Evolutionary conservation across 2,329 filamentous ascomycete species (phyloP), one percentile per base, ranked within the genome.

Genomic region (Penicillium psychrosexuale): DNA sequence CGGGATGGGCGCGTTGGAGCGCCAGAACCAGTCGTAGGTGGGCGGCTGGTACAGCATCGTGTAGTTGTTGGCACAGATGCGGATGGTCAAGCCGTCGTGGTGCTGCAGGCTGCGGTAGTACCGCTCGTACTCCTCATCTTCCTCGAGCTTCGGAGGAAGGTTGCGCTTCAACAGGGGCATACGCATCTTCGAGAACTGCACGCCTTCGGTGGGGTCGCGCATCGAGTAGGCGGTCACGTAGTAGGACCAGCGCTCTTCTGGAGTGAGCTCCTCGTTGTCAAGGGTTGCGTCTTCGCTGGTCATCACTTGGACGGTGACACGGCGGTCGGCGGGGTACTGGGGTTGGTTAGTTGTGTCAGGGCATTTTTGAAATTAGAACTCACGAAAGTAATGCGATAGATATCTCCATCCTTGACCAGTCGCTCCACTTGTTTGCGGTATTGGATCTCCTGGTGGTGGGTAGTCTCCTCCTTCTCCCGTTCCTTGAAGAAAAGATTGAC

Each of bases 171-270:
- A 79, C 55, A 91, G 84, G 5, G 85, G 82, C 74, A 85, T 88
- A 58, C 82, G 84, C 66, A 91, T 80, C 45, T 82, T 83, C 6
- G 81, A 80, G 47, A 86, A 80, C 7, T 82, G 77, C 3, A 94
- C 82, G 13, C 89, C 89, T 73, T 94, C 90, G 0, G 94, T 99
- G 2, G 90, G 89, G 67, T 96, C 91, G 24, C 92, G 83, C 60
- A 91, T 90, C 62, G 91, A 89, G 73, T 89, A 97, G 0, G 92
- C 91, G 17, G 93, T 92, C 54, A 96, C 90, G 71, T 99, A 99
- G 76, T 95, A 96, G 65, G 93, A 90, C 94, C 94, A 99, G 37
- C 85, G 78, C 59, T 81, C 80, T 61, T 85, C 81, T 4, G 78
- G 74, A 49, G 79, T 81, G 24, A 85, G 82, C 59, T 91, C 86